Evolutionary conservation across 129 eudicot species (phyloP).

Genomic region (Daucus carota): DNA sequence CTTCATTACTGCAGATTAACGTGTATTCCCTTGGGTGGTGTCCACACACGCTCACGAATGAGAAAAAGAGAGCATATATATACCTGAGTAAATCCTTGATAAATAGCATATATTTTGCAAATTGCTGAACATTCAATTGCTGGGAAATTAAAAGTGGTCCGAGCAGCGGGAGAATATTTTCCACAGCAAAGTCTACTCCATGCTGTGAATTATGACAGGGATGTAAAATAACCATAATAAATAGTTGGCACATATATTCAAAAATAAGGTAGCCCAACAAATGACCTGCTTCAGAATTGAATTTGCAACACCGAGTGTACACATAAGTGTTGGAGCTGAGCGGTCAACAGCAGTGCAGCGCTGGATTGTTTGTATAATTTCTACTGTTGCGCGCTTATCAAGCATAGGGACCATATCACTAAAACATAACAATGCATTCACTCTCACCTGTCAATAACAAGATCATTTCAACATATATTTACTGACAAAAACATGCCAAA

Average conservation of each 20-base stretch:
- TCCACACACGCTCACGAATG: background rate
- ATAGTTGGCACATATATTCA: background rate
- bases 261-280: background rate
- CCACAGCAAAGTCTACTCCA: conserved; percentile 88
- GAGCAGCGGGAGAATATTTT: conserved; percentile 75
- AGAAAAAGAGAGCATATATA: background rate
- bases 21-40: background rate
- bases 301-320: conserved; percentile 89
- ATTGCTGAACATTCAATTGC: conserved; percentile 92
- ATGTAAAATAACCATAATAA: conserved; percentile 13
- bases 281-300: conserved; percentile 79
- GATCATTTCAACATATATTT: background rate
- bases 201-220: conserved; percentile 36
- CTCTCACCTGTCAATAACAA: conserved; percentile 70
- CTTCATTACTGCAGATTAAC: background rate
- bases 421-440: conserved; percentile 87
- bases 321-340: conserved; percentile 97
- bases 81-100: conserved; percentile 85
- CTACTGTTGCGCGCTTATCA: conserved; percentile 62
- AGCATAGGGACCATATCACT: conserved; percentile 72
- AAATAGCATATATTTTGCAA: conserved; percentile 90
- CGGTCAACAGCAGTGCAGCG: conserved; percentile 94
- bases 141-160: conserved; percentile 84
- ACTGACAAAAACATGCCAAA: background rate
- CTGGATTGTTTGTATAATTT: conserved; percentile 70